Conservation (phyloP, 1,284 basidiomycete genomes). For the Apiotrichum gracile region DNA sequence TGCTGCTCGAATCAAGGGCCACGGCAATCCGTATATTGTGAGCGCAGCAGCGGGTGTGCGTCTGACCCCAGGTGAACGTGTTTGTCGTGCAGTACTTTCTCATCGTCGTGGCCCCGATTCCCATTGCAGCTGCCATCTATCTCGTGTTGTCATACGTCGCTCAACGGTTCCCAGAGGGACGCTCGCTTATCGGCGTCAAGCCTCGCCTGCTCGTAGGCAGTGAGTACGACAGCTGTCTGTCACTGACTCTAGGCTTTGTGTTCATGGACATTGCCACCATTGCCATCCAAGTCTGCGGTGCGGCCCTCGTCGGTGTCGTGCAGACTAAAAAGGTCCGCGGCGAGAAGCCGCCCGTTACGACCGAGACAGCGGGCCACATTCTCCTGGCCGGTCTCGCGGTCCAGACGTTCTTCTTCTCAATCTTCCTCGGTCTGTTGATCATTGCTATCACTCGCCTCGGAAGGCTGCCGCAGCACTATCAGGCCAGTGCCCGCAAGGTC, state of each 20-base stretch:
- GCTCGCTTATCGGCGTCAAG: slow-evolving; percentile 25
- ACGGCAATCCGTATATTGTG: slow-evolving; percentile 22
- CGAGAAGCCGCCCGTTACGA: slow-evolving; percentile 26
- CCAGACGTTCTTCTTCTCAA: slow-evolving; percentile 19
- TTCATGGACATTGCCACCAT: slow-evolving; percentile 39
- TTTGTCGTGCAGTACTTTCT: slow-evolving; percentile 46
- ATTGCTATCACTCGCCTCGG: slow-evolving; percentile 1
- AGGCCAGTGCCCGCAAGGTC: background rate
- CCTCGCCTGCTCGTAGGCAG: slow-evolving; percentile 31
- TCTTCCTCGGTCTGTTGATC: slow-evolving; percentile 2
- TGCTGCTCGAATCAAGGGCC: slow-evolving; percentile 24
- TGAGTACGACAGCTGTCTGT: slow-evolving; percentile 17
- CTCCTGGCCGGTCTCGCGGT: slow-evolving; percentile 46
- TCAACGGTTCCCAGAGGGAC: slow-evolving; percentile 21
- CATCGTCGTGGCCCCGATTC: slow-evolving; percentile 47
- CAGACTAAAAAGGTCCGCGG: slow-evolving; percentile 32
- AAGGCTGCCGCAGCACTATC: background rate
- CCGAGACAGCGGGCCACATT: slow-evolving; percentile 46
- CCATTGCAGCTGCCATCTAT: slow-evolving; percentile 47
- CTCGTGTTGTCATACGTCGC: slow-evolving; percentile 35
- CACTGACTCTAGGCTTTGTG: slow-evolving; percentile 33
- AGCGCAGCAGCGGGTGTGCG: too few relatives aligned
- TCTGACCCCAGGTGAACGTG: slow-evolving; percentile 12
- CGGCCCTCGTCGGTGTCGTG: slow-evolving; percentile 48
- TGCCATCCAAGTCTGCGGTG: slow-evolving; percentile 46